phyloP scores from a whole-genome alignment of 129 eudicot species.

The Erigeron canadensis region DNA sequence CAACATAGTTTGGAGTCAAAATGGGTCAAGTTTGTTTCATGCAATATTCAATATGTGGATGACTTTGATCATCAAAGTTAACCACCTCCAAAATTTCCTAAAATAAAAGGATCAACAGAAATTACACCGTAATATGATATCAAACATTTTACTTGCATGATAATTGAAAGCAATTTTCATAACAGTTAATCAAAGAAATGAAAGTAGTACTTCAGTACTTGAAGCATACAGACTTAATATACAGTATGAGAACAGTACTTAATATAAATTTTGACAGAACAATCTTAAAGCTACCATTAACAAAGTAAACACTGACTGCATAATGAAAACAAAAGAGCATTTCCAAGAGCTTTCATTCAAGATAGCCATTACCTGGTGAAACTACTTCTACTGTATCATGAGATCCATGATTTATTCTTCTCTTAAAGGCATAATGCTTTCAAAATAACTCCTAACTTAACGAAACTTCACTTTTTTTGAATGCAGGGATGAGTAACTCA shows the following conservation, averaged over 20 bases:
- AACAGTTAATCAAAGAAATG: not conserved
- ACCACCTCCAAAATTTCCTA: too few species aligned
- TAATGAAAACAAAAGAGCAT: not conserved
- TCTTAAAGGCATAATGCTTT: conserved; percentile 2
- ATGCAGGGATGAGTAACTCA: not conserved
- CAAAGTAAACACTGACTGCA: not conserved
- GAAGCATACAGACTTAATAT: too few species aligned
- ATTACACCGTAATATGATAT: not conserved
- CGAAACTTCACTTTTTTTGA: not conserved
- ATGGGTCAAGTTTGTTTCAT: too few species aligned
- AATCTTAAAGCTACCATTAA: not conserved
- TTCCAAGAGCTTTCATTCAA: not conserved
- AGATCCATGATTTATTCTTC: not conserved
- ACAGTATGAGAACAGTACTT: too few species aligned
- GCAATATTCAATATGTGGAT: too few species aligned
- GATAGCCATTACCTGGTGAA: not conserved
- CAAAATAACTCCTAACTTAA: not conserved
- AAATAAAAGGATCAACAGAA: too few species aligned
- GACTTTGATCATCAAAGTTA: too few species aligned
- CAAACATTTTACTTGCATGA: not conserved
- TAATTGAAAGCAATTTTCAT: too few species aligned
- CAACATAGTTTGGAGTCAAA: too few species aligned
- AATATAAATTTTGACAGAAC: not conserved
- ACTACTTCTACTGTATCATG: not conserved
- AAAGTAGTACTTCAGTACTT: too few species aligned